These are phyloP conservation scores for Euclidium syriacum DNA, from an alignment of 345 rosid species.

Conservation along the genomic window DNA sequence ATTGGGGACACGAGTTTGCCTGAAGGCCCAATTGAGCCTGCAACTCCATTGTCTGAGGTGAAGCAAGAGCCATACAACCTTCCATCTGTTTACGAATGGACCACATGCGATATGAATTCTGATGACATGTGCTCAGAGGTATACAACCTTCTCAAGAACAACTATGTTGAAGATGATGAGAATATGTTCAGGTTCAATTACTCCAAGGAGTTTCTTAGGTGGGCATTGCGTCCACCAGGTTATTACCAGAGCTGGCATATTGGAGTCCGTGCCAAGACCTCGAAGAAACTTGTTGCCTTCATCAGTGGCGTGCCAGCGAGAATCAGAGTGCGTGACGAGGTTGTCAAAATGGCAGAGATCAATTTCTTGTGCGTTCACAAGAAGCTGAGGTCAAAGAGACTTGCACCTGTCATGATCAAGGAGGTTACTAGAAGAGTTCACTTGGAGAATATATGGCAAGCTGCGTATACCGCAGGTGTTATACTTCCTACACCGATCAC, in stretches of 20 bases:
- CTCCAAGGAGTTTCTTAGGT: conserved; percentile 86
- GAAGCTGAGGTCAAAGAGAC: conserved; percentile 91
- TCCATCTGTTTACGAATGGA: conserved; percentile 75
- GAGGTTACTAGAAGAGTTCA: conserved; percentile 93
- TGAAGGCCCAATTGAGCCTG: conserved; percentile 73
- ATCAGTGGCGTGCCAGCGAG: conserved; percentile 89
- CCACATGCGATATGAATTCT: conserved; percentile 72
- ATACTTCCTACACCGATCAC: conserved; percentile 87
- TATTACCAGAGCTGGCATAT: conserved; percentile 81
- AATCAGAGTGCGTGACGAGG: conserved; percentile 67
- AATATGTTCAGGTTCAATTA: conserved; percentile 96
- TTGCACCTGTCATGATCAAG: conserved; percentile 96
- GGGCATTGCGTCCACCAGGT: conserved; percentile 91
- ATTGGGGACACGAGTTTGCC: conserved; percentile 62
- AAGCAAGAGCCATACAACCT: conserved; percentile 92
- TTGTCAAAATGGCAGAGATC: conserved; percentile 88
- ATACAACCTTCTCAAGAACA: conserved; percentile 64
- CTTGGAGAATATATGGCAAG: conserved; percentile 93
- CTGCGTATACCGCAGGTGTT: conserved; percentile 92
- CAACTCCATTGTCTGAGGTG: conserved; percentile 62
- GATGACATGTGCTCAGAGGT: conserved; percentile 81
- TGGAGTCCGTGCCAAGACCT: conserved; percentile 80
- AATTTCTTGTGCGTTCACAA: conserved; percentile 95
- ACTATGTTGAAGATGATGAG: conserved; percentile 93
- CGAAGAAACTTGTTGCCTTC: conserved; percentile 83